Evolutionary conservation across 345 rosid genomes (phyloP).

Genomic region (Cardiospermum halicacabum): DNA sequence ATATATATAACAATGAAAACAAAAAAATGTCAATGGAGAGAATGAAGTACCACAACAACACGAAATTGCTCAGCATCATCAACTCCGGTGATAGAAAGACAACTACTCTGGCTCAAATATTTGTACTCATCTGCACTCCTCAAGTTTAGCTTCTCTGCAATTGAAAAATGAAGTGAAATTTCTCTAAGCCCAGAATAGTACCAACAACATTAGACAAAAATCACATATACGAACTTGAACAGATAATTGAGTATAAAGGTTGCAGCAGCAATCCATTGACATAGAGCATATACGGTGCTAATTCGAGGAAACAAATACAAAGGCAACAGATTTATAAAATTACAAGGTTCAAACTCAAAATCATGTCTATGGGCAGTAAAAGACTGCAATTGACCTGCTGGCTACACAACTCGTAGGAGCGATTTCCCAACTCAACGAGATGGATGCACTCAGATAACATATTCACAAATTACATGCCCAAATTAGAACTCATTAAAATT

Average conservation of each 20-base stretch:
- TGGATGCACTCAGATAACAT: too few species aligned
- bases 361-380: not conserved
- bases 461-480: too few species aligned
- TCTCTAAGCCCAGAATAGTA: not conserved
- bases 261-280: not conserved
- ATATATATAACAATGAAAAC: conserved; percentile 12
- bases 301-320: conserved; percentile 1
- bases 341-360: not conserved
- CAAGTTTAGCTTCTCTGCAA: conserved; percentile 79
- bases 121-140: conserved; percentile 67
- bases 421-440: too few species aligned
- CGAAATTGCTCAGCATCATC: conserved; percentile 75
- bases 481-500: too few species aligned
- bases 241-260: not conserved
- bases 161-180: conserved; percentile 14
- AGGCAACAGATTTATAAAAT: not conserved
- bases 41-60: conserved; percentile 54
- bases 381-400: not conserved
- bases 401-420: not conserved
- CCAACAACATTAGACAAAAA: not conserved
- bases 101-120: conserved; percentile 85
- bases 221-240: conserved; percentile 4
- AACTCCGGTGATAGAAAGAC: conserved; percentile 71
- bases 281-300: not conserved
- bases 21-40: conserved; percentile 1